Evolutionary conservation across 73 alveolate genomes (phyloP).

Genomic region (Tetrahymena borealis): DNA sequence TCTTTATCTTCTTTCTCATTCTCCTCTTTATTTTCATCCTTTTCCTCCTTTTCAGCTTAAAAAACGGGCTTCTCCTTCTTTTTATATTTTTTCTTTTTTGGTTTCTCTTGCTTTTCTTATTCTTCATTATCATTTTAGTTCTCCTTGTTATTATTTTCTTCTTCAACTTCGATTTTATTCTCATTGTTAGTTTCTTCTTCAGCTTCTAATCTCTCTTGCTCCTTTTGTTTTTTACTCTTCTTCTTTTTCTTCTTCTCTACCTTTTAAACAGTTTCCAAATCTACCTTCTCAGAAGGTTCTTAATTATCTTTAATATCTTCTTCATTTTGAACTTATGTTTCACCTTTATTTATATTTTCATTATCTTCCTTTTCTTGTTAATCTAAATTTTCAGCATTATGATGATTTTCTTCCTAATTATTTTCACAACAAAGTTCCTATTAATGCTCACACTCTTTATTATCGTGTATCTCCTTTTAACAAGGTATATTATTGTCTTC

Average conservation of each 20-base stretch:
- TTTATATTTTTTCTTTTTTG: background rate
- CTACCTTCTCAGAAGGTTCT: background rate
- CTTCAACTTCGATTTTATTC: background rate
- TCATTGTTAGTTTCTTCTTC: background rate
- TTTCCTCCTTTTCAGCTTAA: background rate
- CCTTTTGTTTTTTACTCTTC: background rate
- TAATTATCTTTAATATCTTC: background rate
- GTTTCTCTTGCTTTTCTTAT: background rate
- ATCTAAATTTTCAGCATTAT: background rate
- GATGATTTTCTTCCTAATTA: background rate
- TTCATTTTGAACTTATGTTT: background rate
- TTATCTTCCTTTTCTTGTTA: background rate
- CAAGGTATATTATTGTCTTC: background rate
- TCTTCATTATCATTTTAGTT: background rate
- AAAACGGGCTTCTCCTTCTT: background rate
- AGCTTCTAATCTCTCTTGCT: background rate
- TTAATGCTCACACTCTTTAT: background rate
- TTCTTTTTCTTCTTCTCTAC: background rate
- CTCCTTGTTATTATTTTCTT: background rate
- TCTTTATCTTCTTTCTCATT: background rate
- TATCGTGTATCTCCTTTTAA: background rate
- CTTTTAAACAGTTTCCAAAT: background rate
- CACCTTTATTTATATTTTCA: too few relatives aligned
- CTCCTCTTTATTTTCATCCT: background rate
- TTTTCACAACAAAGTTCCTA: background rate